phyloP scores from a whole-genome alignment of 139 green algal species.

The Edaphochlamys debaryana region DNA sequence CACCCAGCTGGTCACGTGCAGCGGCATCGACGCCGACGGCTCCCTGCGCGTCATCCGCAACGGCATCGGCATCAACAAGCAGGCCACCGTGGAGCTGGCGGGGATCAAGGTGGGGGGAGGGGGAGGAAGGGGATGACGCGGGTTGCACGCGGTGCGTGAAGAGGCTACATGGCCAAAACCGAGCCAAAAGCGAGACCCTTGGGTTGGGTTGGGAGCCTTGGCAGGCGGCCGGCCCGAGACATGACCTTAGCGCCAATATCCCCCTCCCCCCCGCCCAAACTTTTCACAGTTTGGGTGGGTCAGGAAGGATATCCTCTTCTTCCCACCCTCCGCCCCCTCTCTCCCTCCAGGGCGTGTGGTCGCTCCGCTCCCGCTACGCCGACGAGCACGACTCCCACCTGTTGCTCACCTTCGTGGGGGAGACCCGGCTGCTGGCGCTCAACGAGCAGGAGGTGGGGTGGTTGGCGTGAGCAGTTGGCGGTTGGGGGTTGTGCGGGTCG shows the following conservation, averaged over 20 bases:
- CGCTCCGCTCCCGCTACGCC: conserved; percentile 67
- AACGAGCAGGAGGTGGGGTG: conserved; percentile 71
- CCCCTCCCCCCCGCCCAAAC: too few relatives aligned
- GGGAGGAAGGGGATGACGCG: too few relatives aligned
- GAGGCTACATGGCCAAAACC: too few relatives aligned
- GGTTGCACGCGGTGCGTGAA: too few relatives aligned
- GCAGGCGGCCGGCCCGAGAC: too few relatives aligned
- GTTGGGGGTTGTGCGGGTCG: not conserved
- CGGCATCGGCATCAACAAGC: conserved; percentile 97
- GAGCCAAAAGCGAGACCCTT: too few relatives aligned
- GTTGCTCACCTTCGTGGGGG: conserved; percentile 92
- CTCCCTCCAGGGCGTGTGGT: conserved; percentile 92
- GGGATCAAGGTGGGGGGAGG: conserved; percentile 54
- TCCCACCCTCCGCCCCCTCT: too few relatives aligned
- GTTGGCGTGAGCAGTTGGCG: too few relatives aligned
- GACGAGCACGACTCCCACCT: conserved; percentile 87
- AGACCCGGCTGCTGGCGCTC: conserved; percentile 83
- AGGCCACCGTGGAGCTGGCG: conserved; percentile 81
- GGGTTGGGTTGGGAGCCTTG: too few relatives aligned
- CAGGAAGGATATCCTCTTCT: too few relatives aligned
- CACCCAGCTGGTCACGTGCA: conserved; percentile 95
- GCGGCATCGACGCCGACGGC: conserved; percentile 77
- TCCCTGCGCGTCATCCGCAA: conserved; percentile 94
- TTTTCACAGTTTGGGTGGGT: too few relatives aligned
- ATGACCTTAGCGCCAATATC: too few relatives aligned